Evolutionary conservation across 495 filamentous ascomycete species (phyloP), one percentile per base, ranked within the genome.

Genomic region (Neurospora africana): DNA sequence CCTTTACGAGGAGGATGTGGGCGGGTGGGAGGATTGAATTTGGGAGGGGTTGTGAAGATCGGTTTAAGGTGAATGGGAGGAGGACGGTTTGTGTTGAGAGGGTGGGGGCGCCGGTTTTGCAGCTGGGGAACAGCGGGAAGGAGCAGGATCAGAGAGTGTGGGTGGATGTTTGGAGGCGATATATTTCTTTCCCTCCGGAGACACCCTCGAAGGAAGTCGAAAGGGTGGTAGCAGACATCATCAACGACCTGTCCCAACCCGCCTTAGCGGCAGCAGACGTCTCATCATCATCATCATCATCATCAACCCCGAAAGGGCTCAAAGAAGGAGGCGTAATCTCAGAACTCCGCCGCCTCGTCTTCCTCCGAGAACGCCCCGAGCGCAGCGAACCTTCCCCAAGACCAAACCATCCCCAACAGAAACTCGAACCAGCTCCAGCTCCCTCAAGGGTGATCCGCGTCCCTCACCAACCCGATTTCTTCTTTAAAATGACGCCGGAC

Each of bases 1-100:
- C 90, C 0, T 94, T 89, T 72, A 86, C 83, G 33, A 84, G 91
- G 30, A 87, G 92, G 33, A 90, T 96, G 88, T 96, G 93, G 93
- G 91, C 91, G 3, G 92, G 92, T 35, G 93, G 92, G 0, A 81
- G 83, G 6, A 76, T 89, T 4, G 76, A 74, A 1, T 84, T 81
- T 44, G 53, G 73, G 5, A 47, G 47, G 0, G 70, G 76, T 6
- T 76, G 71, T 69, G 72, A 68, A 0, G 23, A 69, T 6, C 40
- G 23, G 3, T 43, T 86, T 21, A 39, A 74, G 10, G 77, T 92
- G 10, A 82, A 90, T 74, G 87, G 84, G 35, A 74, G 80, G 39
- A 77, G 83, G 4, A 87, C 80, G 4, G 82, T 88, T 27, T 93
- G 92, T 69, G 75, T 86, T 19, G 93, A 96, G 83, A 80, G 77